Conservation (phyloP, 2,329 filamentous ascomycete species). For the Cylindrodendrum hubeiense region DNA sequence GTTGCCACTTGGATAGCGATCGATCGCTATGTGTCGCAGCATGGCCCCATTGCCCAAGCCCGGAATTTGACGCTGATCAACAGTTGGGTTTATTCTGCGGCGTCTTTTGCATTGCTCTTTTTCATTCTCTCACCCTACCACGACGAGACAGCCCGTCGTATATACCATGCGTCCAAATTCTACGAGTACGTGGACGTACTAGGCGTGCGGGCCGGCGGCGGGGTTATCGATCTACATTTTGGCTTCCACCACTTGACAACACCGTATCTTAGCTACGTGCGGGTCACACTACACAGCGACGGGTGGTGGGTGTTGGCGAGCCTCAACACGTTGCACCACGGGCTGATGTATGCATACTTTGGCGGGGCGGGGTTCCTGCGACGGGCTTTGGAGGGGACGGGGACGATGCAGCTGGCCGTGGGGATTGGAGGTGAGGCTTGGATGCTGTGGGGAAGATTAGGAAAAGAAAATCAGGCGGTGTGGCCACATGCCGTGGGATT, state of each 20-base stretch:
- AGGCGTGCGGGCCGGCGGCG: conserved; percentile 43
- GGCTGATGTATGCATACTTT: conserved; percentile 49
- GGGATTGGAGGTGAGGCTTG: conserved; percentile 22
- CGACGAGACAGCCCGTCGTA: conserved; percentile 4
- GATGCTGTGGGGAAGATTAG: conserved; percentile 15
- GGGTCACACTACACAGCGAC: conserved; percentile 34
- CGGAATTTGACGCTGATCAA: conserved; percentile 7
- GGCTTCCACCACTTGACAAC: conserved; percentile 48
- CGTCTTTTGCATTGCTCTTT: conserved; percentile 5
- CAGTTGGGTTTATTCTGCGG: conserved; percentile 18
- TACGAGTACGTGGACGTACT: conserved; percentile 49
- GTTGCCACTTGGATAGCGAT: conserved; percentile 8
- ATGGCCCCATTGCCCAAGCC: conserved; percentile 18
- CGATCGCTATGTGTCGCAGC: conserved; percentile 6
- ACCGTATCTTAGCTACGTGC: conserved; percentile 45
- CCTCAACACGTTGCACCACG: conserved; percentile 45
- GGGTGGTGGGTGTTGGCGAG: conserved; percentile 46
- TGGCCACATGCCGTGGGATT: conserved; percentile 18
- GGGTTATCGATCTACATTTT: conserved; percentile 43
- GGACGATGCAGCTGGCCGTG: conserved; percentile 22
- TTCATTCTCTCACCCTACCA: conserved; percentile 18
- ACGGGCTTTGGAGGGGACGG: conserved; percentile 21
- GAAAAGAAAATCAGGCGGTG: neutral
- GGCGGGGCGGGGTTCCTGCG: conserved; percentile 34
- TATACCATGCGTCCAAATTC: conserved; percentile 47